Evolutionary conservation across 2,329 filamentous ascomycete genomes (phyloP).

Genomic region (Cladosporium cucumerinum): DNA sequence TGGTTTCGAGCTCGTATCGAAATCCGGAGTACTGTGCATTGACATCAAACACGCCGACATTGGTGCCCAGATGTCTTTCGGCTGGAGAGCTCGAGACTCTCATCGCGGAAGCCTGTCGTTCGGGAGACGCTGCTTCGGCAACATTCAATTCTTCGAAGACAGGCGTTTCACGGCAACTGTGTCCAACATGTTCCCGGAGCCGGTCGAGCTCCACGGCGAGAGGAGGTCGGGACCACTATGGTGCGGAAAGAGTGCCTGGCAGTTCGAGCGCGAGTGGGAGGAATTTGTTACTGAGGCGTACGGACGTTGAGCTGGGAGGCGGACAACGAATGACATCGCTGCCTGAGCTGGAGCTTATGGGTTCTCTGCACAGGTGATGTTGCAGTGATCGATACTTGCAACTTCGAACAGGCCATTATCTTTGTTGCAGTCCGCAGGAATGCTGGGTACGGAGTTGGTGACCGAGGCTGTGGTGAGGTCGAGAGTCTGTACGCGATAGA

Average conservation of each 20-base stretch:
- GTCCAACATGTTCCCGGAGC: conserved; percentile 28
- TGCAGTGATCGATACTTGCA: conserved; percentile 31
- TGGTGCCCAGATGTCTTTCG: conserved; percentile 21
- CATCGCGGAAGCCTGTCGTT: conserved; percentile 29
- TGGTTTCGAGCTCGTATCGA: conserved; percentile 43
- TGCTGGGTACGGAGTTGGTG: not conserved
- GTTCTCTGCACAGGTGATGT: conserved; percentile 26
- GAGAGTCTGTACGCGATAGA: not conserved
- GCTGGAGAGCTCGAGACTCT: conserved; percentile 35
- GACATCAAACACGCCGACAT: conserved; percentile 24
- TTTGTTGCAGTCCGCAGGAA: not conserved
- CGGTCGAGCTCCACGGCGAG: conserved; percentile 30
- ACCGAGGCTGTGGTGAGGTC: not conserved
- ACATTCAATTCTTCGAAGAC: conserved; percentile 30
- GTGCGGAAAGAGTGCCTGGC: conserved; percentile 23
- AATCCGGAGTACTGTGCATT: conserved; percentile 45
- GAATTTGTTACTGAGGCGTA: conserved; percentile 30
- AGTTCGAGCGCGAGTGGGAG: conserved; percentile 32
- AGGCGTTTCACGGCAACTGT: conserved; percentile 26
- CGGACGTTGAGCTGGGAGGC: conserved; percentile 18
- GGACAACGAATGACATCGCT: no score
- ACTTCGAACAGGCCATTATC: no score
- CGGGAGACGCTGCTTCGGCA: conserved; percentile 35
- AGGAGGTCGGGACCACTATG: conserved; percentile 25
- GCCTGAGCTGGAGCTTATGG: no score